These are phyloP conservation scores for Penicillium coprophilum DNA, from an alignment of 495 filamentous ascomycete species.

Conservation along the genomic window DNA sequence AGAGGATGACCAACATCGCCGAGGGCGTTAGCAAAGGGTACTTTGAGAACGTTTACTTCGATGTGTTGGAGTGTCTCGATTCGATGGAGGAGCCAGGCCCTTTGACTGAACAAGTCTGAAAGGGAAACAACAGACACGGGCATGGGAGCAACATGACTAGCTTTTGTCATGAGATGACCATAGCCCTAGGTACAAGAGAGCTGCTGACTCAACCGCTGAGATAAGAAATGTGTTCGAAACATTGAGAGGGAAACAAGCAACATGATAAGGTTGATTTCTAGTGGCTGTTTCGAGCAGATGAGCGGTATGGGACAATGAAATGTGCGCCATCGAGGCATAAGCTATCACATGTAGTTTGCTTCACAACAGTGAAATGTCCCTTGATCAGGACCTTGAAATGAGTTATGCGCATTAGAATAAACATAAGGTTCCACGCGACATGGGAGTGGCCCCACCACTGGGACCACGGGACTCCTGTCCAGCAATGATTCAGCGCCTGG, in stretches of 20 bases:
- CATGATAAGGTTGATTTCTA: background rate
- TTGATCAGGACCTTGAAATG: background rate
- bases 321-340: background rate
- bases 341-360: background rate
- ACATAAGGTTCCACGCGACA: slow-evolving; percentile 1
- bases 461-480: background rate
- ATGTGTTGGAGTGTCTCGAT: background rate
- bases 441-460: background rate
- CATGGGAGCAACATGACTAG: background rate
- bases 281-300: background rate
- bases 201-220: background rate
- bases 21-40: background rate
- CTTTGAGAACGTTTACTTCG: background rate
- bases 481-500: slow-evolving; percentile 7
- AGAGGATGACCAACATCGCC: background rate
- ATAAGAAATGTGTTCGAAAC: background rate
- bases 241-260: background rate
- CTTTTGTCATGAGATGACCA: background rate
- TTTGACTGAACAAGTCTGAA: background rate
- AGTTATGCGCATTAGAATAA: slow-evolving; percentile 7
- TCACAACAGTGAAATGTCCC: background rate
- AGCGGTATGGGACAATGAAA: background rate
- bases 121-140: background rate
- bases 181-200: background rate
- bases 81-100: background rate